phyloP scores from a whole-genome alignment of 441 rosid species.

The Brassica hybrid region DNA sequence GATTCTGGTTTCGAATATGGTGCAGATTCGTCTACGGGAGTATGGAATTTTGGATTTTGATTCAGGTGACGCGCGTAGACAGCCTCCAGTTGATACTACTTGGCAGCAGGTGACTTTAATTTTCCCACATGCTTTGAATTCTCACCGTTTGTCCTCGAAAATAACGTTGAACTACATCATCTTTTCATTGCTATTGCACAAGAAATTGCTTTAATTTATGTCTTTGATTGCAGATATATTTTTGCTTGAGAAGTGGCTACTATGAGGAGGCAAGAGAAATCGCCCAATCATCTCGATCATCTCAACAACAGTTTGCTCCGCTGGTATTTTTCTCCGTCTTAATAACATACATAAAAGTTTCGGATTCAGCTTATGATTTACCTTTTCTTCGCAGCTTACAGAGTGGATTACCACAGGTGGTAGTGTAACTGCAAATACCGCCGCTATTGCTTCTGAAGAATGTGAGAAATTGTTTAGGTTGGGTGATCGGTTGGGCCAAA shows the following conservation, averaged over 20 bases:
- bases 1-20: slow-evolving; percentile 30
- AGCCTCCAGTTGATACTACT: slow-evolving; percentile 96
- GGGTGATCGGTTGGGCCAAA: slow-evolving; percentile 92
- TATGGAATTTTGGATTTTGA: slow-evolving; percentile 94
- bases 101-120: slow-evolving; percentile 89
- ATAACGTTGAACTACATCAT: neutral
- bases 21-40: slow-evolving; percentile 91
- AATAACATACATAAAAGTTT: neutral
- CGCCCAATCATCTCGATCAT: slow-evolving; percentile 76
- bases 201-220: slow-evolving; percentile 18
- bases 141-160: neutral
- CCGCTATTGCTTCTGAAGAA: slow-evolving; percentile 91
- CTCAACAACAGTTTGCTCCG: slow-evolving; percentile 79
- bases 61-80: slow-evolving; percentile 81
- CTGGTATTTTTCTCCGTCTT: slow-evolving; percentile 52
- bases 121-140: slow-evolving; percentile 17
- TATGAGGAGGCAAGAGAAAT: slow-evolving; percentile 85
- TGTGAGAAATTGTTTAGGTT: slow-evolving; percentile 90
- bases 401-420: slow-evolving; percentile 94
- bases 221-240: slow-evolving; percentile 62
- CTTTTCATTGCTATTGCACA: neutral
- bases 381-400: slow-evolving; percentile 65
- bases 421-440: slow-evolving; percentile 69
- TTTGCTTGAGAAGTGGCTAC: slow-evolving; percentile 95
- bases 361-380: slow-evolving; percentile 22